Base-by-base conservation (phyloP, 2,329 filamentous ascomycete species). In the Aspergillus sergii region DNA sequence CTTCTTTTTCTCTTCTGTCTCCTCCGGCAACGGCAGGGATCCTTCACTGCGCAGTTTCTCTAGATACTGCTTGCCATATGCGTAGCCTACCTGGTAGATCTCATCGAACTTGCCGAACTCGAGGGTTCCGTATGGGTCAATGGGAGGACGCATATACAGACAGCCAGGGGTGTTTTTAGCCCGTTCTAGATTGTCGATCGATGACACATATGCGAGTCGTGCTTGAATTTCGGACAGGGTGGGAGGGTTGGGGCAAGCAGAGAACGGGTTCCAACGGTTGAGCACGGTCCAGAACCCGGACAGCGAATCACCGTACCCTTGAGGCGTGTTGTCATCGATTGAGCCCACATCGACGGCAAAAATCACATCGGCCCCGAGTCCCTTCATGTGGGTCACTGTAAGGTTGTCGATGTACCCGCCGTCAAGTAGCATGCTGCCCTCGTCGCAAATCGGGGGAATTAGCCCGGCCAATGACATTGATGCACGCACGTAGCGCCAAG, bases 71-170 rank as follows among this genome's bases (percentile, higher is more conserved):
- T 91, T 90, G 5, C 93, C 95, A 73, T 89, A 99, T 60, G 86
- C 85, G 78, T 97, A 96, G 1, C 95, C 96, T 12, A 97, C 85
- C 69, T 91, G 85, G 73, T 96, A 97, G 59, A 99, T 94, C 83
- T 99, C 96, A 72, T 98, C 94, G 77, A 99, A 99, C 78, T 96
- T 97, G 65, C 89, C 92, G 82, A 99, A 99, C 63, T 99, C 95
- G 34, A 99, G 82, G 1, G 95, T 99, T 5, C 94, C 95, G 71
- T 97, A 99, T 1, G 88, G 85, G 73, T 98, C 95, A 66, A 99
- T 91, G 0, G 95, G 95, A 5, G 96, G 96, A 1, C 95, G 88
- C 92, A 99, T 96, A 78, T 99, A 99, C 58, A 96, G 84, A 77
- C 94, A 98, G 0, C 95, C 95, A 0, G 93, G 88, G 73, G 91